Conservation (phyloP, 768 basidiomycete genomes). For the Paxillus ammoniavirescens region DNA sequence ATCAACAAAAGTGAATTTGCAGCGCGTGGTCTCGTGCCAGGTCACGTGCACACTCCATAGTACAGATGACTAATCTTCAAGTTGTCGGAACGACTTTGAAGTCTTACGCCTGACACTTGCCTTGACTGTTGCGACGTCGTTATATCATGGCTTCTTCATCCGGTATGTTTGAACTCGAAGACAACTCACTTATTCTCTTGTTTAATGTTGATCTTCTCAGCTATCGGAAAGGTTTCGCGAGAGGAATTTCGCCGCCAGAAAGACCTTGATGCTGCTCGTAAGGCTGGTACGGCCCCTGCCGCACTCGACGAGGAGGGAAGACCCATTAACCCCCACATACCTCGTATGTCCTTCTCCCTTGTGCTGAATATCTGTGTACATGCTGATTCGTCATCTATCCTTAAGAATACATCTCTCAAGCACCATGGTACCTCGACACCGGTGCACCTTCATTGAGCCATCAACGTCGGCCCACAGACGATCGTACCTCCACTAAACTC, state of each 20-base stretch:
- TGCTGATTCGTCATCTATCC: conserved; percentile 2
- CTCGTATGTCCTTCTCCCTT: conserved; percentile 59
- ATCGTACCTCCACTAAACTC: conserved; percentile 60
- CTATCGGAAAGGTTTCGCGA: conserved; percentile 81
- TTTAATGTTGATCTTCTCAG: conserved; percentile 20
- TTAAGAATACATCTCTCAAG: conserved; percentile 95
- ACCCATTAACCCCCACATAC: conserved; percentile 98
- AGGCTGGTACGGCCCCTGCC: conserved; percentile 96
- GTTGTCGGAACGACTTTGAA: too few relatives aligned
- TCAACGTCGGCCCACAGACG: conserved; percentile 76
- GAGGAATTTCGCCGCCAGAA: conserved; percentile 96
- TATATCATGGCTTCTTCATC: conserved; percentile 23
- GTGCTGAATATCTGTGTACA: neutral
- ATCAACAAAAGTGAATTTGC: neutral
- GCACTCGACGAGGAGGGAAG: conserved; percentile 93
- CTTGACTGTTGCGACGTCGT: too few relatives aligned
- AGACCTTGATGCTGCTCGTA: conserved; percentile 96
- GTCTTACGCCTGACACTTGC: too few relatives aligned
- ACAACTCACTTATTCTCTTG: neutral
- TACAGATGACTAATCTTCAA: neutral
- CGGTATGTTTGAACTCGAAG: conserved; percentile 12
- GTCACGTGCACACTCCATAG: neutral
- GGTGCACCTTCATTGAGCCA: conserved; percentile 92
- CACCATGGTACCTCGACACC: conserved; percentile 97
- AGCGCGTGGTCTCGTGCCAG: neutral